Evolutionary conservation across 2,329 filamentous ascomycete genomes (phyloP).

Genomic region (Cladophialophora bantiana): DNA sequence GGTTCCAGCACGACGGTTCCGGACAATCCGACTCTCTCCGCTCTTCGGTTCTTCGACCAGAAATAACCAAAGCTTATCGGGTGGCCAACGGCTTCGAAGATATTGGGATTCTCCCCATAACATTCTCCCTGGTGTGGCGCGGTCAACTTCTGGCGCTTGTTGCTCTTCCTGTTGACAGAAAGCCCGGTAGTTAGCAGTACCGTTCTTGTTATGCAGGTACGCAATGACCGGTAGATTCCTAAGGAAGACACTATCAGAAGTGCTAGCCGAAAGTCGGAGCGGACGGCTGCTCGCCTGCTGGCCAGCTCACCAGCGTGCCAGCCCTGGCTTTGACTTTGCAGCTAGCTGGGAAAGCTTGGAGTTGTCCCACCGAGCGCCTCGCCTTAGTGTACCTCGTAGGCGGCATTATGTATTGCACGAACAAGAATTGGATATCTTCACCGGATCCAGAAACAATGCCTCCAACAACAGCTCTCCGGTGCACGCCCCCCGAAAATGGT

Average conservation of each 20-base stretch:
- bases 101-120: neutral
- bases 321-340: conserved; percentile 1
- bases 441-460: neutral
- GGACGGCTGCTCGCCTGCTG: conserved; percentile 3
- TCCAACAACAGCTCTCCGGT: neutral
- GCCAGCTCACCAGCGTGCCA: neutral
- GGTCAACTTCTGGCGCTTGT: neutral
- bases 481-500: neutral
- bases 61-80: neutral
- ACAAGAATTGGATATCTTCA: neutral
- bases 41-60: neutral
- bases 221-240: neutral
- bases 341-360: neutral
- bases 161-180: neutral
- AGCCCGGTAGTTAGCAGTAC: neutral
- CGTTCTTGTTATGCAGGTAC: conserved; percentile 1
- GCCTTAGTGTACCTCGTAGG: neutral
- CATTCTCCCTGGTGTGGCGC: neutral
- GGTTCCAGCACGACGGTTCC: conserved; percentile 1
- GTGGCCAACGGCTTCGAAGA: neutral
- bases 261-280: conserved; percentile 9
- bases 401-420: neutral
- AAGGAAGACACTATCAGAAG: conserved; percentile 1
- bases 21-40: neutral
- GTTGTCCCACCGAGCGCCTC: neutral